Percentiles rank a stretch among this genome's conserved stretches.
Conservation (phyloP, 2,329 filamentous ascomycete species). For the Fusarium pseudograminearum region DNA sequence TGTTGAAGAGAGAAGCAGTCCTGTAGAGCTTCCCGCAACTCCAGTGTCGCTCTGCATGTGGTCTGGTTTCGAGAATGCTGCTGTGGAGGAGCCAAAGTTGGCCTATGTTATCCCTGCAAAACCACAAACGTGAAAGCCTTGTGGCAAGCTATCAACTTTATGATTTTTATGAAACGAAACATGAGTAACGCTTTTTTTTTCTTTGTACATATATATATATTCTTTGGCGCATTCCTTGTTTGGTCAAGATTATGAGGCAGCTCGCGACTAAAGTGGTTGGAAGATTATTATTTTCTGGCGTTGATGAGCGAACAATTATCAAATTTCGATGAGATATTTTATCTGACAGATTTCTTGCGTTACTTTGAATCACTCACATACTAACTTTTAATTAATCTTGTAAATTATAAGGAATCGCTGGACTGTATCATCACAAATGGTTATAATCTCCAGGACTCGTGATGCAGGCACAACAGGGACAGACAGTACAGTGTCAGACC, state of each 20-base stretch:
- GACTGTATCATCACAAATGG: neutral
- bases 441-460: neutral
- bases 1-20: conserved; percentile 21
- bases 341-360: neutral
- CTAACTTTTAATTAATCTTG: neutral
- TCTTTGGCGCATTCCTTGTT: neutral
- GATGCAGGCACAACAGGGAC: neutral
- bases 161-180: conserved; percentile 32
- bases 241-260: neutral
- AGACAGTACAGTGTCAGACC: conserved; percentile 30
- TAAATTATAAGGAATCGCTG: neutral
- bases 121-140: conserved; percentile 1
- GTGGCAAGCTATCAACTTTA: conserved; percentile 5
- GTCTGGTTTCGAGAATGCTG: conserved; percentile 44
- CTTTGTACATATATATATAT: conserved; percentile 17
- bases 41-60: conserved; percentile 48
- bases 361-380: neutral
- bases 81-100: conserved; percentile 45
- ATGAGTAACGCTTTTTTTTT: conserved; percentile 28
- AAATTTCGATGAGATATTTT: neutral
- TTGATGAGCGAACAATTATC: neutral
- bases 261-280: neutral
- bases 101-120: conserved; percentile 45
- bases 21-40: conserved; percentile 46
- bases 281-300: neutral